Base-by-base conservation (phyloP, 192 early-diverging fungal species). In the Diversispora eburnea region DNA sequence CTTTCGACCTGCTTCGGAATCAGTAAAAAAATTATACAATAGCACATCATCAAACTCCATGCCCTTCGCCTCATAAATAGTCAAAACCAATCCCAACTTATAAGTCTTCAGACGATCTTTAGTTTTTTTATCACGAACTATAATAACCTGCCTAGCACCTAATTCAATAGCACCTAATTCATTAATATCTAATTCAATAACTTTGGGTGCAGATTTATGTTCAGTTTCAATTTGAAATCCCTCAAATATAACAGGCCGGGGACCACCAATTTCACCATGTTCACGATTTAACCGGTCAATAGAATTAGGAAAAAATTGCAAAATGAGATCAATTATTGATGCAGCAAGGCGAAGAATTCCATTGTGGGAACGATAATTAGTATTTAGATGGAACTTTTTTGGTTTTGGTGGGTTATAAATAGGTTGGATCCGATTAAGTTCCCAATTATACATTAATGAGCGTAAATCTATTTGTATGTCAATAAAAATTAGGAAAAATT, bases 41-140 rank as follows among this genome's bases (percentile, higher is more conserved):
- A 67, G 15, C 2, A 67, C 65, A 48, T 54, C 51, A 25, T 61
- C 61, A 72, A 72, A 70, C 19, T 70, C 68, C 68, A 70, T 70
- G 5, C 54, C 67, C 3, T 70, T 70, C 3, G 67, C 39, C 43
- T 72, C 70, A 60, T 47, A 60, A 6, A 72, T 39, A 8, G 70
- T 72, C 43, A 72, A 41, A 19, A 72, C 42, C 43, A 47, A 47
- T 25, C 42, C 56, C 10, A 43, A 15, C 52, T 39, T 9, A 33
- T 33, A 33, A 33, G 58, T 15, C 15, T 72, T 60, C n/a, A 59
- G 8, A 3, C 39, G 47, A 3, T 6, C 1, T 70, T 55, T 55
- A 19, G 67, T 25, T 10, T 52, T 13, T 9, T 70, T 52, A 15
- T 70, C 8, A 57, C 67, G 67, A 19, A 70, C 67, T 17, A 70